Evolutionary conservation across 768 basidiomycete genomes (phyloP), one percentile per base, ranked within the genome.

Genomic region (Leccinum boreale): DNA sequence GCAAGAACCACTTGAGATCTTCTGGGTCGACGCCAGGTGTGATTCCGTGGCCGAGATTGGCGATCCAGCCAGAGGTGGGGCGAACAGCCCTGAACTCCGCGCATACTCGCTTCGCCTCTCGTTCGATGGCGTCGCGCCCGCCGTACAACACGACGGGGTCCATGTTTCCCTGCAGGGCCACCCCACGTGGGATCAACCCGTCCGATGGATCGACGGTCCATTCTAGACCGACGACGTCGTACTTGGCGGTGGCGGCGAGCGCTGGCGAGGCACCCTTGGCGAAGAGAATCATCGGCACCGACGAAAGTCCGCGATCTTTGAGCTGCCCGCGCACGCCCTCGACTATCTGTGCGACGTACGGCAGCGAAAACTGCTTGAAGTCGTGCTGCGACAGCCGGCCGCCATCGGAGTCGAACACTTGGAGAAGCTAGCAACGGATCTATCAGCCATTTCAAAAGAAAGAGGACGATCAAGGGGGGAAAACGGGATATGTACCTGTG

Each of bases 331-430:
- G 85, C 57, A 98, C 91, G 57, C 83, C 78, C 2, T 74, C 74
- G 15, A 89, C 83, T 65, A 98, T 94, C 65, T 85, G 83, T 48
- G 78, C 73, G 39, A 94, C 79, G 15, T 88, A 82, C 8, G 94
- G 94, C 59, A 90, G 82, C 47, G 95, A 89, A 75, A 97, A 98
- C 51, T 79, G 76, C 29, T 74, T 71, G 74, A 96, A 98, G 70
- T 98, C 91, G 67, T 91, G 77, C 2, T 89, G 92, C 4, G 95
- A 88, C 57, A 99, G 80, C 69, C 97, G 95, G 51, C 91, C 90
- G 9, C 92, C 97, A 84, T 90, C 92, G 1, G 97, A 98, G 73
- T 99, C 97, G 67, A 99, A 99, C 12, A 99, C 82, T 83, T 99
- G 97, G 5, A 98, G 79, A 48, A 97, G 79, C 95, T 99, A 46